Base-by-base conservation (phyloP, 164 flowering plant genomes). In the Vitis amurensis region DNA sequence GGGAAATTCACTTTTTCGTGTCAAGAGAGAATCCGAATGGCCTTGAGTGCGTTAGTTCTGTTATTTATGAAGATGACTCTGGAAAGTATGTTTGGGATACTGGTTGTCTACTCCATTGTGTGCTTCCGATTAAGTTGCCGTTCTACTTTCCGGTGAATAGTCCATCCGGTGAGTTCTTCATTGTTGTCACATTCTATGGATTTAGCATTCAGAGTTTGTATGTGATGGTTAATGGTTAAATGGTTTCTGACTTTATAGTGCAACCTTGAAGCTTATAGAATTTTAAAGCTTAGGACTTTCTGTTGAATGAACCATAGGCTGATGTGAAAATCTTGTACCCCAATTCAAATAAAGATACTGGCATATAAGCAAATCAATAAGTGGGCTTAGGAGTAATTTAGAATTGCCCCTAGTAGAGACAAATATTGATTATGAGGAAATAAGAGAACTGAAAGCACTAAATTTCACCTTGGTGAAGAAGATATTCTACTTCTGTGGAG, bases 91-190 rank as follows among this genome's bases (percentile, higher is more conserved):
- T 91, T n/a, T 92, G 92, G 94, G 92, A 89, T 78, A 86, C 55
- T 53, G 98, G 94, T 44, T 92, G 97, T 71, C 75, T 95, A 52
- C 75, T 95, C 15, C 82, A 81, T 4, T 91, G 97, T 64, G 83
- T 84, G 65, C 77, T 95, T 67, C 78, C 84, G 17, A 61, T 95
- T 56, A 90, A 75, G 74, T 69, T 95, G 77, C 94, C 97, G 9
- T 53, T 91, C 30, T 91, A 80, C 81, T 66, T 79, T 72, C 84
- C 92, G 0, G 70, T 64, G 0, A 76, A 84, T 53, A 80, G 71
- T 52, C 75, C 74, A 6, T 70, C 83, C 53, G 89, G 97, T 88
- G 69, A 66, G 72, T 65, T 69, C 29, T 44, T 56, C 23, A 1
- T 12, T 31, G 15, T 13, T 37, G 19, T 13, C 51, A n/a, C 29